Base-by-base conservation (phyloP, 176 grass and related monocot genomes). In the Cocos nucifera region DNA sequence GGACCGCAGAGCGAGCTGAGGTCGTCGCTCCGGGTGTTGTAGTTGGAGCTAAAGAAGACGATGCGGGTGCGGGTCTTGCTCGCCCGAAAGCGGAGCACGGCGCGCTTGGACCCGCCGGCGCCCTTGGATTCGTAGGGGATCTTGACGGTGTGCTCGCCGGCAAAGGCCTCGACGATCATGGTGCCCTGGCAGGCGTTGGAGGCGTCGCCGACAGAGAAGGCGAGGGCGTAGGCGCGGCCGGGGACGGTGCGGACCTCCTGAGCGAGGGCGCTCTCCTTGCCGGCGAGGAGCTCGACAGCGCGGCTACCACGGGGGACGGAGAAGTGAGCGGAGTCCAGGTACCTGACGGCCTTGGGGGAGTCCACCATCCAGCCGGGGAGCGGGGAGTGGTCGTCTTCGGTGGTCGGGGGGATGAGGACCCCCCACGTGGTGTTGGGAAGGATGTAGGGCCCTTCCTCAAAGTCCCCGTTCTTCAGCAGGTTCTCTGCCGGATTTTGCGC, bases 1-100 rank as follows among this genome's bases (percentile, higher is more conserved):
- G 90, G 90, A 27, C 90, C 90, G 17, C 90, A 95, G 23, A 95
- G 90, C 22, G 90, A 89, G 82, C 85, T 86, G 65, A 83, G 83
- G 70, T 95, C 90, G 12, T 95, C 90, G 57, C 82, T 89, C 59
- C 85, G 70, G 24, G 80, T 95, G 63, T 5, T 83, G 56, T 95
- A 95, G 66, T 86, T 70, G 0, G 86, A 86, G 82, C 86, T 95
- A 15, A 77, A 95, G 71, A 95, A 95, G 3, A 89, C 80, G 74
- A 95, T 8, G 12, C 82, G 74, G 30, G 86, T 95, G 73, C 82
- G 82, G 17, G 79, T 15, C 1, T 61, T 9, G 2, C 59, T 72
- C 30, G 90, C 85, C 19, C 63, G 62, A 79, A 95, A 95, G 44
- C 49, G 79, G 20, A 95, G 80, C 60, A 76, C 58, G 48, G 79